These are phyloP conservation scores for Phialophora verrucosa DNA, from an alignment of 2,329 filamentous ascomycete species.

Conservation along the genomic window DNA sequence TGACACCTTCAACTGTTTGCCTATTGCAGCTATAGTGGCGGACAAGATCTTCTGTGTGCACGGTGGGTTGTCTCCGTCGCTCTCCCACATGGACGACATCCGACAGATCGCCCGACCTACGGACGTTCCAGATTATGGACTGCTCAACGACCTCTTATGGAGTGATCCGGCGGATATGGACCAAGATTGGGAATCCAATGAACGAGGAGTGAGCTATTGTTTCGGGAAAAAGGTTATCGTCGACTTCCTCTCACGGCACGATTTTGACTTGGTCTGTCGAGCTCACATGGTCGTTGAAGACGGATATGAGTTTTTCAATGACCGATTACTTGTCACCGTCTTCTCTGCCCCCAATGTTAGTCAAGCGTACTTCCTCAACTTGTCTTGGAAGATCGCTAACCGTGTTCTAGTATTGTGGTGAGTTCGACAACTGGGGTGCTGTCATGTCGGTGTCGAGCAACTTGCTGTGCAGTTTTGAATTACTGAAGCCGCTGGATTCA, in stretches of 20 bases:
- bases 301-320: constrained; percentile 98
- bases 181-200: constrained; percentile 96
- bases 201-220: constrained; percentile 95
- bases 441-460: constrained; percentile 98
- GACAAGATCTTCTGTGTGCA: constrained; percentile 98
- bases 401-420: constrained; percentile 80
- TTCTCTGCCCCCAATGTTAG: constrained; percentile 97
- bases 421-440: constrained; percentile 99
- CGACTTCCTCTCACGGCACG: constrained; percentile 90
- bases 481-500: constrained; percentile 94
- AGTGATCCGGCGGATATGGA: constrained; percentile 98
- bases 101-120: constrained; percentile 93
- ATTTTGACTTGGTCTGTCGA: constrained; percentile 95
- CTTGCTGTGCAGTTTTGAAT: constrained; percentile 93
- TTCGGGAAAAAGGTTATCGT: constrained; percentile 98
- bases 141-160: constrained; percentile 95
- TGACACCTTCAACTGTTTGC: constrained; percentile 93
- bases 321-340: constrained; percentile 91
- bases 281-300: constrained; percentile 99
- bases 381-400: neutral
- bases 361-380: constrained; percentile 36
- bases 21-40: constrained; percentile 94
- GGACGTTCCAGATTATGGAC: constrained; percentile 93
- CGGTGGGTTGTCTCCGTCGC: constrained; percentile 86
- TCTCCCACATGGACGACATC: constrained; percentile 98